Base-by-base conservation (phyloP, 495 filamentous ascomycete genomes). In the Aspergillus nanangensis region DNA sequence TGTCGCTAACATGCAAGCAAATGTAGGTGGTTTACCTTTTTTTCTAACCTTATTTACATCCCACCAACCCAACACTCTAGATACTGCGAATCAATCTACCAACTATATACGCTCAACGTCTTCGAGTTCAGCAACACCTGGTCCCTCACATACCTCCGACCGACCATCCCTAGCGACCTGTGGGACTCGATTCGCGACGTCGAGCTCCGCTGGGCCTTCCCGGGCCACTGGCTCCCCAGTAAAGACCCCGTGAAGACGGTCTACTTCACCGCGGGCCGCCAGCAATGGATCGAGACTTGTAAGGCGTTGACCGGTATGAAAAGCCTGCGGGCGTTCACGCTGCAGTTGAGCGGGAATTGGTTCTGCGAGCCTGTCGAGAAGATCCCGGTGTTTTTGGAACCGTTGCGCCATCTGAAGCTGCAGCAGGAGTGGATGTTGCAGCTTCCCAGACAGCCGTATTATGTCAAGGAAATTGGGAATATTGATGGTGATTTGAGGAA, bases 41-140 rank as follows among this genome's bases (percentile, higher is more conserved):
- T 33, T 17, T 29, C 15, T 19, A 8, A 3, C n/a, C 14, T 27
- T 33, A n/a, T n/a, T n/a, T n/a, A n/a, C n/a, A n/a, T n/a, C 25
- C 25, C 25, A 37, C 18, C 21, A 40, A 27, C 34, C 3, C 25
- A 35, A 2, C 27, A 24, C 40, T 10, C 41, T 38, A 74, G 70
- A 38, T 70, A 66, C 47, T 41, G 49, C 38, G 70, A 74, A 59
- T 67, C 66, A 1, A 63, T 66, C 41, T 50, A 61, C 44, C 50
- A 66, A 21, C 60, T 74, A 34, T 74, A 74, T 47, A 60, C 62
- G 4, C 49, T 54, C 25, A 66, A 62, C 52, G 64, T 54, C 37
- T 69, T 72, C 47, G 66, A 72, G 47, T 72, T 74, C 56, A 72
- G 67, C 51, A 72, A 66, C 46, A 70, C 70, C 48, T 74, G 70